Evolutionary conservation across 176 grass and related monocot species (phyloP), one percentile per base, ranked within the genome.

Genomic region (Phoenix dactylifera): DNA sequence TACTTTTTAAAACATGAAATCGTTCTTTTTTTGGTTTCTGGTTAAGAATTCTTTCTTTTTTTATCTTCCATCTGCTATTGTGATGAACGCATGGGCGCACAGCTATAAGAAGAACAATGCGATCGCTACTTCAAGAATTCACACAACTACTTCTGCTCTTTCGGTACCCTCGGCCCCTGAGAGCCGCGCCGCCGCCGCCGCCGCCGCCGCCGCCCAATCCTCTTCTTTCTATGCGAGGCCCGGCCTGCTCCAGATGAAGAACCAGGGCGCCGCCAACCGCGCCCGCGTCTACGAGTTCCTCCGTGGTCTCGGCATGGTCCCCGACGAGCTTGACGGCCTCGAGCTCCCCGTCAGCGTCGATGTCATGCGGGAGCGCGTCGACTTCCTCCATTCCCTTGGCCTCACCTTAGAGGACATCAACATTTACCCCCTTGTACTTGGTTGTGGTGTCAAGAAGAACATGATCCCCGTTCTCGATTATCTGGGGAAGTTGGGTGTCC

Each of bases 381-480:
- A 89, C 50, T 89, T 89, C 74, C 74, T 89, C 50, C 62, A 18
- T 26, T 72, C 69, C n/a, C 69, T 72, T n/a, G 69, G 69, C 14
- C 50, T 72, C 25, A 53, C 58, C 58, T 49, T 39, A 56, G 70
- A 68, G 1, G 86, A 85, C 77, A 72, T 89, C 66, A 76, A 72
- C 53, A 74, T 66, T n/a, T 89, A 89, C 77, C 86, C 86, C 14
- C 81, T 89, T 62, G 77, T 72, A 15, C 86, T 89, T 56, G 81
- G 86, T 24, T 89, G 86, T 65, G 84, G 86, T 70, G 81, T 89
- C 26, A 82, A 79, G 70, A 89, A 89, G 81, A 89, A 89, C 66
- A 89, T 89, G 81, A 74, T 89, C 44, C 86, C 86, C 51, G 86
- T 89, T 57, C 86, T 89, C 81, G 86, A 89, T 71, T 89, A 81